These are phyloP conservation scores for Phycomyces blakesleeanus DNA, from an alignment of 192 early-diverging fungal genomes.

Conservation along the genomic window DNA sequence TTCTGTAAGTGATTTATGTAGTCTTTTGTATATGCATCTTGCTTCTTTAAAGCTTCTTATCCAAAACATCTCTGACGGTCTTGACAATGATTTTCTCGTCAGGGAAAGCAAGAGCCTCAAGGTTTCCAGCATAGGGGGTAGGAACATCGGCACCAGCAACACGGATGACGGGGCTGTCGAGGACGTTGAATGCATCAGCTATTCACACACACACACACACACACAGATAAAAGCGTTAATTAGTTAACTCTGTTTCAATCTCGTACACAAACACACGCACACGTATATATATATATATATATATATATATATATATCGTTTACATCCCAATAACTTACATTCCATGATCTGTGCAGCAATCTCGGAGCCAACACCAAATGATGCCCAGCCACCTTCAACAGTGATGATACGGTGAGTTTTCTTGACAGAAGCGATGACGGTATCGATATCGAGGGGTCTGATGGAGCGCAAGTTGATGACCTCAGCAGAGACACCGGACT, in stretches of 20 bases:
- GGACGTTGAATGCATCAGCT: slow-evolving; percentile 88
- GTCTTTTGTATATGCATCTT: background rate
- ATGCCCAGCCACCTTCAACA: slow-evolving; percentile 94
- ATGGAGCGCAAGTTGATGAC: slow-evolving; percentile 99
- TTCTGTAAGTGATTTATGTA: too few relatives aligned
- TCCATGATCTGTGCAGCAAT: slow-evolving; percentile 97
- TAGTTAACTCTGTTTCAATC: background rate
- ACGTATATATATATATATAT: too few relatives aligned
- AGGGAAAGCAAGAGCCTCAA: slow-evolving; percentile 88
- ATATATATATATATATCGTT: too few relatives aligned
- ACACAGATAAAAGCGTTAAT: background rate
- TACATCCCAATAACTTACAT: slow-evolving; percentile 26
- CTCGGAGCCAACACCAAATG: slow-evolving; percentile 92
- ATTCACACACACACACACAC: slow-evolving; percentile 1
- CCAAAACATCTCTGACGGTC: slow-evolving; percentile 66
- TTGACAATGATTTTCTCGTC: slow-evolving; percentile 78
- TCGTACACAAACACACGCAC: background rate
- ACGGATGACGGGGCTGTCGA: slow-evolving; percentile 91
- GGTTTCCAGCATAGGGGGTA: slow-evolving; percentile 94
- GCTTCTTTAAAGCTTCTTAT: slow-evolving; percentile 29
- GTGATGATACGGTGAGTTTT: slow-evolving; percentile 97
- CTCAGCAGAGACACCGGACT: slow-evolving; percentile 72
- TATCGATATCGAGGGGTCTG: slow-evolving; percentile 88
- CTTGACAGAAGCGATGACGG: slow-evolving; percentile 91
- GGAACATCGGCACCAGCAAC: slow-evolving; percentile 97